Conservation (phyloP, 805 yeast genomes). For the Ogataea salicorniae region DNA sequence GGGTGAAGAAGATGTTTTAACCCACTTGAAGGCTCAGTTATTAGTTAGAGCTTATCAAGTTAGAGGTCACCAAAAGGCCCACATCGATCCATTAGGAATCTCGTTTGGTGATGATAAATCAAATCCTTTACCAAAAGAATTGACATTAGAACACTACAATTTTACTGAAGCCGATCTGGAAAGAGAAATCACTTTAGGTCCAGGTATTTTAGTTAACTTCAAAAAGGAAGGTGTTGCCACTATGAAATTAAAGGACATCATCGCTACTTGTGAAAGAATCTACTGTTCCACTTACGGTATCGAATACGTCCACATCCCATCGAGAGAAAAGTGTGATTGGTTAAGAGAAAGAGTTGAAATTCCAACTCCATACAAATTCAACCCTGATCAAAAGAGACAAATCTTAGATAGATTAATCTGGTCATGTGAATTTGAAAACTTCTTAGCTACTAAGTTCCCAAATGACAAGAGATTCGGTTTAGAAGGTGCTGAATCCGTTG, state of each 20-base stretch:
- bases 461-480: constrained; percentile 97
- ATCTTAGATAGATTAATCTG: constrained; percentile 94
- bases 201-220: constrained; percentile 94
- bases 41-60: constrained; percentile 98
- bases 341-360: constrained; percentile 93
- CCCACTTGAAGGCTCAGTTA: constrained; percentile 92
- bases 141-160: constrained; percentile 88
- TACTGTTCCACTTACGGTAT: constrained; percentile 89
- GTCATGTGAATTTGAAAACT: constrained; percentile 91
- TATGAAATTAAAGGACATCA: constrained; percentile 73
- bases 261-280: constrained; percentile 70
- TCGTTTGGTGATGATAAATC: constrained; percentile 65
- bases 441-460: constrained; percentile 93
- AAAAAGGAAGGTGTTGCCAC: constrained; percentile 55
- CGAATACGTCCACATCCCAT: constrained; percentile 95
- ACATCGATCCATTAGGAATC: constrained; percentile 91
- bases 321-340: constrained; percentile 96
- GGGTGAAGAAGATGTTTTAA: constrained; percentile 60
- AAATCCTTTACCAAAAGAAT: constrained; percentile 67
- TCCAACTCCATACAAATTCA: constrained; percentile 77
- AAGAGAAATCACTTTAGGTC: constrained; percentile 84
- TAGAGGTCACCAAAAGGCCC: constrained; percentile 94
- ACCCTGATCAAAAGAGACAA: constrained; percentile 89
- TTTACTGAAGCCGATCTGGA: constrained; percentile 83
- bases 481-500: constrained; percentile 96